Conservation (phyloP, 1,284 basidiomycete genomes). For the Fomes fomentarius region DNA sequence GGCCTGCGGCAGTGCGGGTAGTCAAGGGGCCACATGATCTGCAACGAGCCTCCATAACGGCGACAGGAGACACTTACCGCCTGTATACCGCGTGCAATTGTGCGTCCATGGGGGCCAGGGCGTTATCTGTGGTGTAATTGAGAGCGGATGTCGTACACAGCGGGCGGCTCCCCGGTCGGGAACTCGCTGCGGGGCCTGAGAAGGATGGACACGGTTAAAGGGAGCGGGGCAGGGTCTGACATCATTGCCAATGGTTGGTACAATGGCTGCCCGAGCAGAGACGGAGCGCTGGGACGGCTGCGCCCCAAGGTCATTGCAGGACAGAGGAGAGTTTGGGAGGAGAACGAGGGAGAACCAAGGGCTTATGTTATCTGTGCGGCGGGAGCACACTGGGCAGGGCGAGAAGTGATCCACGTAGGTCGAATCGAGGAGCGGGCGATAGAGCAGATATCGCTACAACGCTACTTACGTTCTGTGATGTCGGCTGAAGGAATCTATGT, state of each 20-base stretch:
- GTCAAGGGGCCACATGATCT: conserved; percentile 13
- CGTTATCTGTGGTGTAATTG: neutral
- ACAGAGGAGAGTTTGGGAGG: neutral
- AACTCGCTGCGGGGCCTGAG: neutral
- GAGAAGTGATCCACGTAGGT: neutral
- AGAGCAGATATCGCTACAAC: too few relatives aligned
- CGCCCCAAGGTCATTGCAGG: conserved; percentile 2
- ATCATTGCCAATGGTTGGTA: neutral
- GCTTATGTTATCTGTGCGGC: conserved; percentile 6
- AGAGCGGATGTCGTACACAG: neutral
- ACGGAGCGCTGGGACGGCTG: neutral
- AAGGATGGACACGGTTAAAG: conserved; percentile 3
- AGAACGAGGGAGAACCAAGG: neutral
- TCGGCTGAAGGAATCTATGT: too few relatives aligned
- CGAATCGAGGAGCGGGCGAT: too few relatives aligned
- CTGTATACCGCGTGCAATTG: neutral
- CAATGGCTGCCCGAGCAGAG: neutral
- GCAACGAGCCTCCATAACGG: too few relatives aligned
- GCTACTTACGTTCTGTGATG: too few relatives aligned
- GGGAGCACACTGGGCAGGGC: conserved; percentile 14
- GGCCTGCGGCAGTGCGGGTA: conserved; percentile 6
- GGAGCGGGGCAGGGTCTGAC: neutral
- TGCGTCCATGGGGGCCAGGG: neutral
- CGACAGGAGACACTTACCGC: neutral
- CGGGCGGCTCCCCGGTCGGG: neutral